These are phyloP conservation scores for Agaricales sp. DNA, from an alignment of 1,284 basidiomycete genomes.

Conservation along the genomic window DNA sequence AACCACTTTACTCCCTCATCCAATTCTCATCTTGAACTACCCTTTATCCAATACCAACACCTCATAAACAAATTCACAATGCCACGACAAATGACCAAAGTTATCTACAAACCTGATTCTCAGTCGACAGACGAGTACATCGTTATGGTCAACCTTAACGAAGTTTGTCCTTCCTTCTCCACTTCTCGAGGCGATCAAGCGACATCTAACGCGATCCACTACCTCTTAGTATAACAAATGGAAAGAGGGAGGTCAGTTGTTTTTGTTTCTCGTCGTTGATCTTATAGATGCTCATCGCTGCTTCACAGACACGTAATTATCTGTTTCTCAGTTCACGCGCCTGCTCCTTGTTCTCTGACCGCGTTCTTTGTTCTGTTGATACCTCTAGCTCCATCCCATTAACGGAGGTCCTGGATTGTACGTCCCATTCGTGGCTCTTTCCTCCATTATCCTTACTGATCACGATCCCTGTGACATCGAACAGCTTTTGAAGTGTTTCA, in stretches of 20 bases:
- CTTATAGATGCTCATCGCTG: slow-evolving; percentile 15
- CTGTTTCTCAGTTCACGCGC: too few species aligned
- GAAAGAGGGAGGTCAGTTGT: slow-evolving; percentile 58
- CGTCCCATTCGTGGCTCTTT: slow-evolving; percentile 19
- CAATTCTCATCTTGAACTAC: too few species aligned
- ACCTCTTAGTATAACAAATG: slow-evolving; percentile 60
- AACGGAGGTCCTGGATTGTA: slow-evolving; percentile 66
- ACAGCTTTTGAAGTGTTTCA: slow-evolving; percentile 41
- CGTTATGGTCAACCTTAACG: slow-evolving; percentile 53
- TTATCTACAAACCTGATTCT: slow-evolving; percentile 68
- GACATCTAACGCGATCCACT: slow-evolving; percentile 8
- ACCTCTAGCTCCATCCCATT: slow-evolving; percentile 54
- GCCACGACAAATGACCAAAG: slow-evolving; percentile 47
- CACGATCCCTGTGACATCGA: slow-evolving; percentile 4
- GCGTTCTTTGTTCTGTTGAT: slow-evolving; percentile 10
- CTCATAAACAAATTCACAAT: slow-evolving; percentile 25
- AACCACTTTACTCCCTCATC: too few species aligned
- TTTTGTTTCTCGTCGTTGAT: slow-evolving; percentile 13
- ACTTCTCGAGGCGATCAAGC: too few species aligned
- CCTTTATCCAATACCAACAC: too few species aligned
- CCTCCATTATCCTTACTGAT: slow-evolving; percentile 5
- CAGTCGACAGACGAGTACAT: slow-evolving; percentile 63
- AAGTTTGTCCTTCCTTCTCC: slow-evolving; percentile 41
- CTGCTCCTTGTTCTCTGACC: too few species aligned
- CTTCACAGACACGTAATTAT: slow-evolving; percentile 55